Evolutionary conservation across 2,329 filamentous ascomycete genomes (phyloP).

Genomic region (Xylaria sp.): DNA sequence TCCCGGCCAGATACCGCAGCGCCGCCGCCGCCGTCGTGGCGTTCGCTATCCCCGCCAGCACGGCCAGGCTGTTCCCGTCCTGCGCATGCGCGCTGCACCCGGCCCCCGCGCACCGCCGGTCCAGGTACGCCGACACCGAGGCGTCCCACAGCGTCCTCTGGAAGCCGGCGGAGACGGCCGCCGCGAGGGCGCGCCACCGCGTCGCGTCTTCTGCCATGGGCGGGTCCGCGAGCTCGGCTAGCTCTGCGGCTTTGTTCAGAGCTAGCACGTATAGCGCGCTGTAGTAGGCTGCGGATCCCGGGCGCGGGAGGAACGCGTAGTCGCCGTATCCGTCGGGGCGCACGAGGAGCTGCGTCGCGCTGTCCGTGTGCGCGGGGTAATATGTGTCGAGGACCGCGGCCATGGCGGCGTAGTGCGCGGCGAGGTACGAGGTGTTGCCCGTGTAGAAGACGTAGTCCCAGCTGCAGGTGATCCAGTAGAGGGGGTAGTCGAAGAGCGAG

Average conservation of each 20-base stretch:
- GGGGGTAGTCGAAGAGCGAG: constrained; percentile 61
- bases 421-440: constrained; percentile 55
- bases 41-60: constrained; percentile 53
- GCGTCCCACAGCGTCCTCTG: constrained; percentile 55
- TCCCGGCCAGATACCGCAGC: constrained; percentile 53
- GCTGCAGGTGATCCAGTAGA: constrained; percentile 63
- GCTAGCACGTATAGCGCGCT: constrained; percentile 62
- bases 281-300: constrained; percentile 62
- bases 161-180: constrained; percentile 50
- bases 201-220: constrained; percentile 46
- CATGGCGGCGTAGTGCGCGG: constrained; percentile 55
- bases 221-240: constrained; percentile 55
- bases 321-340: constrained; percentile 60
- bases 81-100: constrained; percentile 56
- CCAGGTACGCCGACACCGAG: constrained; percentile 56
- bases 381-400: constrained; percentile 56
- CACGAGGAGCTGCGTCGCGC: constrained; percentile 53
- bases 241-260: constrained; percentile 55
- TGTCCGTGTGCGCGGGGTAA: constrained; percentile 56
- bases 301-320: constrained; percentile 61
- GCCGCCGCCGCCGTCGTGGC: constrained; percentile 47
- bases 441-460: constrained; percentile 62
- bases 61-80: constrained; percentile 61
- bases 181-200: constrained; percentile 55
- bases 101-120: constrained; percentile 50